phyloP scores from a whole-genome alignment of 306 rosid genomes.

The Cicer cuneatum region DNA sequence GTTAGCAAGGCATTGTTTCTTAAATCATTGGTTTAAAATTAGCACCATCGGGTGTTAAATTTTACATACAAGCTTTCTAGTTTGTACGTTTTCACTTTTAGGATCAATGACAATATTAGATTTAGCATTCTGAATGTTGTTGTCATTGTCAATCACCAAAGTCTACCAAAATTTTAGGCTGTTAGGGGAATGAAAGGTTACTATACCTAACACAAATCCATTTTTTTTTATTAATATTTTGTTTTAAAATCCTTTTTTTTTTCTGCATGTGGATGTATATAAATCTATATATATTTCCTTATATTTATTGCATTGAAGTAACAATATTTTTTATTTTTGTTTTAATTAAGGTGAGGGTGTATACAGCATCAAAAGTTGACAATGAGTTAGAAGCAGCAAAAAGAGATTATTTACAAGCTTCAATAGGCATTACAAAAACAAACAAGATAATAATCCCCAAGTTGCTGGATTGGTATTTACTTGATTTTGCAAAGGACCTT shows the following conservation, averaged over 20 bases:
- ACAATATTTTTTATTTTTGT: constrained; percentile 23
- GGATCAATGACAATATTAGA: not conserved
- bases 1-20: not conserved
- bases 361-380: constrained; percentile 75
- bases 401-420: constrained; percentile 86
- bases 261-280: constrained; percentile 16
- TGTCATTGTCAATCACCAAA: constrained; percentile 26
- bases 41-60: not conserved
- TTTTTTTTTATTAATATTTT: not conserved
- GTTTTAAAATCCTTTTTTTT: not conserved
- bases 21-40: not conserved
- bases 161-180: constrained; percentile 9
- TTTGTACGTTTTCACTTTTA: not conserved
- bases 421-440: constrained; percentile 71
- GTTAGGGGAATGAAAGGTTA: constrained; percentile 5
- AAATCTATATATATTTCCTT: constrained; percentile 3
- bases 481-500: constrained; percentile 92
- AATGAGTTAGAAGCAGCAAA: constrained; percentile 88
- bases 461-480: constrained; percentile 87
- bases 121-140: not conserved
- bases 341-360: constrained; percentile 75
- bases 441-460: constrained; percentile 79
- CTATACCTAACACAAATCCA: not conserved
- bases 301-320: constrained; percentile 23
- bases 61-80: not conserved